Base-by-base conservation (phyloP, 1,284 basidiomycete species). In the Trichosporon sp. region DNA sequence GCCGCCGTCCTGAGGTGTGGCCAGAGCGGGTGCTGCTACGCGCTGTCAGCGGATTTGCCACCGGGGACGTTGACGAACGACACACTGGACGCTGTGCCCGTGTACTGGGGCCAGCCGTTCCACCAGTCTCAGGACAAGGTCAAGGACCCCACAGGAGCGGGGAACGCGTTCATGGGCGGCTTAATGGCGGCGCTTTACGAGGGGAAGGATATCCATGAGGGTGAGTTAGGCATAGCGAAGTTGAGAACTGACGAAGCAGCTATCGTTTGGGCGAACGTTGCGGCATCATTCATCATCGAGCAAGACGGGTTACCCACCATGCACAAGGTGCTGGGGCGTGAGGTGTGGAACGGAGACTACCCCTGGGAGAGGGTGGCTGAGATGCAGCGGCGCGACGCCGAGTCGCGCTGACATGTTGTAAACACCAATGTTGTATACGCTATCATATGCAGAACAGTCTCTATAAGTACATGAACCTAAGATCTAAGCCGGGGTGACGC, bases 81-180 rank as follows among this genome's bases (percentile, higher is more conserved):
- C 3, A 29, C 42, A n/a, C 38, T 25, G 23, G 44, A 62, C 38
- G 62, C 64, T 44, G 64, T 69, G 25, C 68, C 66, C 3, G 75
- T 76, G 1, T 56, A 73, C 34, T 78, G 80, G 78, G 47, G 76
- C 0, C 75, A 72, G 2, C 74, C 79, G 11, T 81, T 75, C 65
- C 80, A 75, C 74, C 60, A 67, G 11, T 31, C 65, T 0, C 65
- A 67, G 9, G 64, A 73, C 11, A 68, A 66, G 51, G 76, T 81
- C 3, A 75, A 80, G 1, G 81, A 82, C 68, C 81, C 80, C 7
- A 83, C 81, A 1, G 81, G 81, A 0, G 80, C 78, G 0, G 81
- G 81, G 1, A 83, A 83, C 68, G 77, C 78, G 25, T 81, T 82
- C 70, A 77, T 82, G 75, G 81, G 81, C 12, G 81, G 78, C 0